Evolutionary conservation across 768 basidiomycete genomes (phyloP).

Genomic region (Krasilnikovozyma curviuscula): DNA sequence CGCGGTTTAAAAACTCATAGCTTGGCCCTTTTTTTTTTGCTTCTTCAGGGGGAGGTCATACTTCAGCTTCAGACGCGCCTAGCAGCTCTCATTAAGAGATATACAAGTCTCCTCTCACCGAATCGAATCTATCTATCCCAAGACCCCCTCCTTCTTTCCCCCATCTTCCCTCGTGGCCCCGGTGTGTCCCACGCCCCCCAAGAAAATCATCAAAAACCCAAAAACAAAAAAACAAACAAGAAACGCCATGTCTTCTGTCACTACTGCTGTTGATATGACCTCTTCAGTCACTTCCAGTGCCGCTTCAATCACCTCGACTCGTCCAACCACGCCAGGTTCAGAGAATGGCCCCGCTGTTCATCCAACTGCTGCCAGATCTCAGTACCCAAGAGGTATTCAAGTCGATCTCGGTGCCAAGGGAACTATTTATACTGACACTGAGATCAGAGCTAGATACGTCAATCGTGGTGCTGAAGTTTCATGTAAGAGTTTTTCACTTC

Average conservation of each 20-base stretch:
- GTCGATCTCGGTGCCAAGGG: conserved; percentile 64
- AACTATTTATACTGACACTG: conserved; percentile 58
- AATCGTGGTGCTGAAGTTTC: conserved; percentile 45
- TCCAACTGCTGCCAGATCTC: conserved; percentile 65
- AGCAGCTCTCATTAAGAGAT: not conserved
- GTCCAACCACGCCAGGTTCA: not conserved
- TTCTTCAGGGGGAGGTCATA: too few relatives aligned
- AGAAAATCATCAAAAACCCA: conserved; percentile 18
- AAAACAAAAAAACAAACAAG: not conserved
- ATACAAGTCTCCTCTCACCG: not conserved
- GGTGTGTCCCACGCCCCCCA: conserved; percentile 9
- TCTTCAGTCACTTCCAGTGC: conserved; percentile 19
- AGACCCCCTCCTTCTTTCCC: too few relatives aligned
- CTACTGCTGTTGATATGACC: conserved; percentile 22
- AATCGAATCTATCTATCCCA: too few relatives aligned
- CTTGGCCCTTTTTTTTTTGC: not conserved
- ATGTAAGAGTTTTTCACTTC: not conserved
- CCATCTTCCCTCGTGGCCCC: not conserved
- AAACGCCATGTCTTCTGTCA: conserved; percentile 14
- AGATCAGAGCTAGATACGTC: conserved; percentile 61
- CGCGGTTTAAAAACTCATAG: not conserved
- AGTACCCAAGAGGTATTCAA: conserved; percentile 31
- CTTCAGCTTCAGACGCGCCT: not conserved
- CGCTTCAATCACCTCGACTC: conserved; percentile 18
- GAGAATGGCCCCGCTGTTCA: conserved; percentile 39